Base-by-base conservation (phyloP, 2,329 filamentous ascomycete genomes). In the Sclerotinia subarctica region DNA sequence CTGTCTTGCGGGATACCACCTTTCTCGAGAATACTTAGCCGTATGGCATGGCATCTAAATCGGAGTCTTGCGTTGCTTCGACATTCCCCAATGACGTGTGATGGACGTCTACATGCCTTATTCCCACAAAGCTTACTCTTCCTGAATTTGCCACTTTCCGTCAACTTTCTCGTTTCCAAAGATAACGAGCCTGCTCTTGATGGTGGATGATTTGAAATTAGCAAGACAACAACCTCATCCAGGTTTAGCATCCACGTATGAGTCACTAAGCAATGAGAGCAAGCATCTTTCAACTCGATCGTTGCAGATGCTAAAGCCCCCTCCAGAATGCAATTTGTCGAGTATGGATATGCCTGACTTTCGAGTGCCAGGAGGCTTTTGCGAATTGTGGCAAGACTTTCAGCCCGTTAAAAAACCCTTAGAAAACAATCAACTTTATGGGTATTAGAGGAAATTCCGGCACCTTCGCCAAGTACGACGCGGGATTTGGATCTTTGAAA, bases 71-170 rank as follows among this genome's bases (percentile, higher is more conserved):
- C 17, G 32, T 2, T 58, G 44, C 56, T 24, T 8, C 0, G n/a
- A 15, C 26, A 26, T 29, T 52, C 32, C 5, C 47, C 60, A 24
- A 64, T 42, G n/a, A 42, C 24, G 32, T 64, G 60, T 6, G 60
- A 64, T 42, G 47, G 46, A 19, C 60, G 46, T 24, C 46, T 24
- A 64, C 60, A 64, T 4, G 47, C 21, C 2, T 35, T 5, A 3
- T 64, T 52, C 3, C 60, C 60, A 26, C 60, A 64, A 38, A 64
- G 60, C 47, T 52, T 64, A 29, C 8, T 52, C 15, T 52, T 64
- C 2, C 46, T 42, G 17, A 44, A 26, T 0, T 6, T 3, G 19
- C 35, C 17, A 44, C 5, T 4, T 21, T 2, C 1, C 52, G 26
- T 21, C 1, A 35, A 3, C 1, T 35, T 21, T 1, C 3, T 44